Base-by-base conservation (phyloP, 75 land plant genomes). In the Isoetes taiwanensis region DNA sequence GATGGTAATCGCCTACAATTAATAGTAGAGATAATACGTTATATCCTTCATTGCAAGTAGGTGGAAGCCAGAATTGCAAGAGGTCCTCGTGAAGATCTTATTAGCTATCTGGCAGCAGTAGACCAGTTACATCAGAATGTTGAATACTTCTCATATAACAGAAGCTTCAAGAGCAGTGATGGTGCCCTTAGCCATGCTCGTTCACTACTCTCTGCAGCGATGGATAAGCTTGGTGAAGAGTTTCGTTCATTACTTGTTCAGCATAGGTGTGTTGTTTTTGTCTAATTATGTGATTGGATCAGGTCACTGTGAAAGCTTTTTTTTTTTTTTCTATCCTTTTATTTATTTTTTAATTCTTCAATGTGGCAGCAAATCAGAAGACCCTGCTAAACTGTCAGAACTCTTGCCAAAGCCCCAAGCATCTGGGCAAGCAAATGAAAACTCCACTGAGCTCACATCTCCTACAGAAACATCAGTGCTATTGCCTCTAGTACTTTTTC, bases 71-170 rank as follows among this genome's bases (percentile, higher is more conserved):
- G 41, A 17, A 66, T 66, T 26, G 40, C 34, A 35, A 32, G 33
- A 19, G 67, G 54, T 30, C 68, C 53, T n/a, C 52, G 38, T 31
- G 68, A 21, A 16, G 68, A 66, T 62, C 26, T 62, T 14, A 14
- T 28, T 28, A 53, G 67, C 2, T 66, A 59, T 43, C 33, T 66
- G 34, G 52, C 5, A 20, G 68, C 65, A 28, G 54, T 66, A 23
- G 67, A 59, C 28, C 23, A 66, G 38, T 25, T 66, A 12, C 20
- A 43, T 41, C 10, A 58, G 12, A 43, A 27, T 31, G 27, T 39
- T 30, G 28, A 66, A 1, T 66, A 41, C 28, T 60, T 66, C 42
- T 32, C 3, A 6, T 28, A 43, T 16, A 43, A 65, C 23, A 26
- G 67, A 24, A 42, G 30, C 25, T 41, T 26, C 17, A 62, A 25